Evolutionary conservation across 2,329 filamentous ascomycete genomes (phyloP), one percentile per base, ranked within the genome.

Genomic region (Scedosporium dehoogii): DNA sequence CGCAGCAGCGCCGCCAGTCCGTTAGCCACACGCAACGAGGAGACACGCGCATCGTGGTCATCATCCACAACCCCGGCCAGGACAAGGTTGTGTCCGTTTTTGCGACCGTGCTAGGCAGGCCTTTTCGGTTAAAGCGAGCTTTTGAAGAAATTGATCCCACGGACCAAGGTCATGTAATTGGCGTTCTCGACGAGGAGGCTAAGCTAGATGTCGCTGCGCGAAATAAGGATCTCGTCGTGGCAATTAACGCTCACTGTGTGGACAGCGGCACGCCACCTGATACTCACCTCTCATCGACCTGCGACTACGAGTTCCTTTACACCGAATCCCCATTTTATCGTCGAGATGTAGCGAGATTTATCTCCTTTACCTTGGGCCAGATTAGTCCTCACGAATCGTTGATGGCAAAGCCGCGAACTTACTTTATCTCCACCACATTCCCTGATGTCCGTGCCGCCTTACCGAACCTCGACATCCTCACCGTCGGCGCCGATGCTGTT

Each of bases 281-380:
- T 67, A 72, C 82, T 46, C 73, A 79, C 56, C 80, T 92, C 25
- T 91, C 87, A 16, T 78, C 83, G 27, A 74, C 82, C 63, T 92
- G 89, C 75, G 89, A 94, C 74, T 94, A 93, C 75, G 91, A 96
- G 72, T 94, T 93, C 68, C 80, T 96, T 21, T 96, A 94, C 75
- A 90, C 88, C 3, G 83, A 86, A 65, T 80, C 81, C 7, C 83
- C 87, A 1, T 90, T 89, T 71, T 86, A 88, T 65, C 85, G 90
- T 29, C 82, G 90, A 63, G 90, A 94, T 70, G 77, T 94, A 56
- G 85, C 90, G 9, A 84, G 91, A 44, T 94, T 92, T 70, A 82
- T 92, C 27, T 89, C 90, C 5, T 87, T 94, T 70, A 86, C 89
- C 5, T 77, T 94, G 27, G 91, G 91, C 9, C 90, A 94, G 75